These are phyloP conservation scores for Geranium incanum DNA, from an alignment of 441 rosid genomes.

Conservation along the genomic window DNA sequence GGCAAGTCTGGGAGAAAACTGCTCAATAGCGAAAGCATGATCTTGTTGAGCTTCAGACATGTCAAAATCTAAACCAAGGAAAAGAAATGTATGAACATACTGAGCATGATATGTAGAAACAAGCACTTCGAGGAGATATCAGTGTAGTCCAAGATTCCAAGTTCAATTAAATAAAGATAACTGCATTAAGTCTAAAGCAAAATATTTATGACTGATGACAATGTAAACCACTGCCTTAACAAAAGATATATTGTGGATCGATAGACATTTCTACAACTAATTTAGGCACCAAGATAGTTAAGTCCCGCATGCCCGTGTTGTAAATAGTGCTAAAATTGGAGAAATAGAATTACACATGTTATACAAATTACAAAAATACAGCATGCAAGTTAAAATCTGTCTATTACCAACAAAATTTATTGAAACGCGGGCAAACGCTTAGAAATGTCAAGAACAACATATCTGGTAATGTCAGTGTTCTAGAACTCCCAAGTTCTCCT, in stretches of 20 bases:
- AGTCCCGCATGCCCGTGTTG: not conserved
- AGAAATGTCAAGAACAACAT: too few relatives aligned
- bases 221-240: not conserved
- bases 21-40: constrained; percentile 50
- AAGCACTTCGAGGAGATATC: not conserved
- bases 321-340: not conserved
- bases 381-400: too few relatives aligned
- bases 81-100: constrained; percentile 1
- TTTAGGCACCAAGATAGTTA: not conserved
- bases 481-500: too few relatives aligned
- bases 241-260: not conserved
- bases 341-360: not conserved
- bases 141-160: not conserved
- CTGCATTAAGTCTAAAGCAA: not conserved
- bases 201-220: not conserved
- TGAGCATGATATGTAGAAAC: not conserved
- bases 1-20: constrained; percentile 54
- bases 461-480: too few relatives aligned
- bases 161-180: not conserved
- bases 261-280: not conserved
- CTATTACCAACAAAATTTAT: too few relatives aligned
- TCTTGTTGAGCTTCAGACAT: constrained; percentile 50
- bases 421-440: too few relatives aligned
- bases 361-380: too few relatives aligned
- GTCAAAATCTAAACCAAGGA: constrained; percentile 43